These are phyloP conservation scores for Fusarium sp. DNA, from an alignment of 2,329 filamentous ascomycete species.

Conservation along the genomic window DNA sequence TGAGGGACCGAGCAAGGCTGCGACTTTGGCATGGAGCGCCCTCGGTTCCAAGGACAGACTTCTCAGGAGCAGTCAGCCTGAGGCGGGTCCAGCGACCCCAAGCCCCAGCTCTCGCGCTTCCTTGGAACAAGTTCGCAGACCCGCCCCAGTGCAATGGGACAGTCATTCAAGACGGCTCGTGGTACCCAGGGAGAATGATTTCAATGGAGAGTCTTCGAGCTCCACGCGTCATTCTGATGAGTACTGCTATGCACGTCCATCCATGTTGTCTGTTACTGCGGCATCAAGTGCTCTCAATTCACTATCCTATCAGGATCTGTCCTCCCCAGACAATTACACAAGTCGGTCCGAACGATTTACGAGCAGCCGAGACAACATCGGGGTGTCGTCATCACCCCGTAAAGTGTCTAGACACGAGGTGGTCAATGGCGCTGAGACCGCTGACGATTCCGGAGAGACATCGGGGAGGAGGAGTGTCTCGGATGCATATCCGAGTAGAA, in stretches of 20 bases:
- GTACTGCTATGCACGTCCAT: slow-evolving; percentile 50
- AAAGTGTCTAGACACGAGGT: slow-evolving; percentile 33
- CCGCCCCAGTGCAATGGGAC: slow-evolving; percentile 59
- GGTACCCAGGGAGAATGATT: slow-evolving; percentile 48
- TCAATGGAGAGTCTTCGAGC: slow-evolving; percentile 44
- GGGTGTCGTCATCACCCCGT: slow-evolving; percentile 22
- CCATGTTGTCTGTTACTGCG: slow-evolving; percentile 62
- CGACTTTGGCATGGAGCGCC: slow-evolving; percentile 67
- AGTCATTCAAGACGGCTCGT: slow-evolving; percentile 63
- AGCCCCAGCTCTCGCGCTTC: slow-evolving; percentile 39
- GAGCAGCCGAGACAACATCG: slow-evolving; percentile 11
- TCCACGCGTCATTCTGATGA: slow-evolving; percentile 53
- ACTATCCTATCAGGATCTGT: slow-evolving; percentile 40
- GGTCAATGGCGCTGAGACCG: slow-evolving; percentile 21
- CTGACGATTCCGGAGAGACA: slow-evolving; percentile 37
- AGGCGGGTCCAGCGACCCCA: slow-evolving; percentile 34
- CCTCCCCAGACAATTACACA: slow-evolving; percentile 27
- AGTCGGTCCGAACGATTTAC: slow-evolving; percentile 30
- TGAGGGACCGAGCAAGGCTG: slow-evolving; percentile 69
- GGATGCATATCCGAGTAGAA: slow-evolving; percentile 29
- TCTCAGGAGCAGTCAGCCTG: slow-evolving; percentile 40
- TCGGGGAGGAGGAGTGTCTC: slow-evolving; percentile 32
- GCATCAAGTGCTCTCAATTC: slow-evolving; percentile 63
- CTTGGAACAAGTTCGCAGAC: slow-evolving; percentile 47
- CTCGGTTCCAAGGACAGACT: slow-evolving; percentile 53